These are phyloP conservation scores for Pseudoscleropodium purum DNA, from an alignment of 225 moss, liverwort and hornwort genomes.

Conservation along the genomic window DNA sequence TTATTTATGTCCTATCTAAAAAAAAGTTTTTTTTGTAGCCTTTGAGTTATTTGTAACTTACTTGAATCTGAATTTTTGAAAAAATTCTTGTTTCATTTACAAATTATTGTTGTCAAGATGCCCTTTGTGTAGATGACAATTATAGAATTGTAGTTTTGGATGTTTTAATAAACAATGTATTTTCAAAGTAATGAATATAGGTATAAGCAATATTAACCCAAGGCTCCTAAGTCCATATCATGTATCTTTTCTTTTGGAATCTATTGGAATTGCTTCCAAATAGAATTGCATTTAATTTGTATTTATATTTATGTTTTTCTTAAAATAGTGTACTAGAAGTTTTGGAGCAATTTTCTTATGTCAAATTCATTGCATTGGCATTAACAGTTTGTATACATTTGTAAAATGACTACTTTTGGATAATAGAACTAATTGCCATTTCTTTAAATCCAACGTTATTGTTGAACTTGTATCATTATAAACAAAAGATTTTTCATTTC, in stretches of 20 bases:
- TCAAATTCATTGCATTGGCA: not conserved
- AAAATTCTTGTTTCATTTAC: not conserved
- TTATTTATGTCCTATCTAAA: not conserved
- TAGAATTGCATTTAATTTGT: not conserved
- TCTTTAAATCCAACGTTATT: not conserved
- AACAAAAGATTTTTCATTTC: not conserved
- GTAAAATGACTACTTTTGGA: not conserved
- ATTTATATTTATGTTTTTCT: not conserved
- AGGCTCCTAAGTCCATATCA: not conserved
- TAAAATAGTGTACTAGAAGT: not conserved
- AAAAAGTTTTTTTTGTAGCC: not conserved
- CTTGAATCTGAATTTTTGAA: not conserved
- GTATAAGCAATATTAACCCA: not conserved
- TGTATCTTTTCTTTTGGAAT: not conserved
- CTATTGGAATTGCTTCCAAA: rapidly evolving
- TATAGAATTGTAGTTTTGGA: not conserved
- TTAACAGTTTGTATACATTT: not conserved
- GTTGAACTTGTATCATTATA: not conserved
- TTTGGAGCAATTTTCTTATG: not conserved
- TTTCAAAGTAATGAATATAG: not conserved
- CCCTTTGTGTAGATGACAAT: not conserved
- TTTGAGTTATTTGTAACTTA: rapidly evolving
- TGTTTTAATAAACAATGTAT: not conserved
- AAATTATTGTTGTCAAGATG: not conserved
- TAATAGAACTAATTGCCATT: not conserved